phyloP scores from a whole-genome alignment of 2,329 filamentous ascomycete genomes.

The Fusarium luffae region DNA sequence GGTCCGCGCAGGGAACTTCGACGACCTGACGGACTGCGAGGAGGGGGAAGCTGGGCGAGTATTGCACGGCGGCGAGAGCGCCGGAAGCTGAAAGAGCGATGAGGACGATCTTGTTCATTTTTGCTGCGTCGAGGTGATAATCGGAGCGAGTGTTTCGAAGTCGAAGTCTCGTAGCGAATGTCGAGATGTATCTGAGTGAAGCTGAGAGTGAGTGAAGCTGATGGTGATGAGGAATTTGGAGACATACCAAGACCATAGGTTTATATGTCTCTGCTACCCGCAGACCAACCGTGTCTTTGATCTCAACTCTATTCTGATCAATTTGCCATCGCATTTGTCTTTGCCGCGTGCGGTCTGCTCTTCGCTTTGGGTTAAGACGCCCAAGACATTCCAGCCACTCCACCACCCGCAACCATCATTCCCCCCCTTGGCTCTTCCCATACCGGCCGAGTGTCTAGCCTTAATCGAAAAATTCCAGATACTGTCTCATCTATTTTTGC shows the following conservation, averaged over 20 bases:
- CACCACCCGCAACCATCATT: conserved; percentile 32
- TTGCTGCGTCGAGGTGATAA: background rate
- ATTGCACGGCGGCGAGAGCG: conserved; percentile 28
- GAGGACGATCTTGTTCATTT: conserved; percentile 44
- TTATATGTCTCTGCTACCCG: conserved; percentile 16
- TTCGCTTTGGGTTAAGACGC: conserved; percentile 19
- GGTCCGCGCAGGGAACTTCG: conserved; percentile 39
- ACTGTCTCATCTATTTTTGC: background rate
- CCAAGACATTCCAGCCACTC: conserved; percentile 36
- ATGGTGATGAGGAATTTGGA: background rate
- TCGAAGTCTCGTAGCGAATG: conserved; percentile 2
- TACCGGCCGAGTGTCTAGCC: background rate
- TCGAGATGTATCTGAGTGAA: background rate
- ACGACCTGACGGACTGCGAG: conserved; percentile 38
- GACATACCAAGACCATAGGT: conserved; percentile 13
- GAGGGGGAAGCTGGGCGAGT: conserved; percentile 24
- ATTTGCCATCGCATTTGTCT: background rate
- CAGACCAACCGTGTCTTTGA: background rate
- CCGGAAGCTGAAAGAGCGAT: conserved; percentile 36
- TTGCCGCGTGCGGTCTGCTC: conserved; percentile 24
- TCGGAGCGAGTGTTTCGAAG: conserved; percentile 7
- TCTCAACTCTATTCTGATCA: background rate
- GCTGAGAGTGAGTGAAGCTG: conserved; percentile 3
- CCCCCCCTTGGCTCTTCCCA: background rate
- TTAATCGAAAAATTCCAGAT: background rate